Percentiles rank a stretch among this genome's conserved stretches.
Evolutionary conservation across 1,284 basidiomycete genomes (phyloP).

Genomic region (Mycocalia duriaeana): DNA sequence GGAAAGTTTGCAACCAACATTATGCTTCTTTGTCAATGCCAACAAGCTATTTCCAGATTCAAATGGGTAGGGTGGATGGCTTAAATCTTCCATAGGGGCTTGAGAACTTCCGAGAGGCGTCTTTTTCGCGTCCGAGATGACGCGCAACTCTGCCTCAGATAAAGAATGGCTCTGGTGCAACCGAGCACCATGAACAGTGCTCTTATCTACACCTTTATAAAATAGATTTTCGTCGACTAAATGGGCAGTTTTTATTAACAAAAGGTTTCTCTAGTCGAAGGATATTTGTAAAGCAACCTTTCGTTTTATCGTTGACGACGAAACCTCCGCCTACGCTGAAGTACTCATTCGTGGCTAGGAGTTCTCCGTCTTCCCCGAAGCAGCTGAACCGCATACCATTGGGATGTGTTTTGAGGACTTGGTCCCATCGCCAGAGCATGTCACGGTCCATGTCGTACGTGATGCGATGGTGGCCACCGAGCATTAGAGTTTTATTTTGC

Average conservation of each 20-base stretch:
- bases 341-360: conserved; percentile 94
- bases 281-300: conserved; percentile 40
- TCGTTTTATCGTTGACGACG: conserved; percentile 86
- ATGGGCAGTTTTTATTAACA: neutral
- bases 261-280: neutral
- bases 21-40: conserved; percentile 76
- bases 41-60: conserved; percentile 77
- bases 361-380: conserved; percentile 75
- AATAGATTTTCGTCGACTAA: conserved; percentile 89
- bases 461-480: conserved; percentile 74
- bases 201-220: conserved; percentile 92
- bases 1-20: conserved; percentile 44
- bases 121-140: neutral
- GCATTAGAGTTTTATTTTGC: conserved; percentile 57
- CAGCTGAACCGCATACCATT: conserved; percentile 92
- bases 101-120: neutral
- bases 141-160: conserved; percentile 28
- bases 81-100: conserved; percentile 11
- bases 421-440: conserved; percentile 89
- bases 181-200: conserved; percentile 72
- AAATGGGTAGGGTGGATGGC: conserved; percentile 80
- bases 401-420: conserved; percentile 75
- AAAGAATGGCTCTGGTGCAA: conserved; percentile 64
- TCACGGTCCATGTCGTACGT: conserved; percentile 84
- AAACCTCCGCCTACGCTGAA: conserved; percentile 91